phyloP scores from a whole-genome alignment of 2,329 filamentous ascomycete genomes.

The Nemania bipapillata region DNA sequence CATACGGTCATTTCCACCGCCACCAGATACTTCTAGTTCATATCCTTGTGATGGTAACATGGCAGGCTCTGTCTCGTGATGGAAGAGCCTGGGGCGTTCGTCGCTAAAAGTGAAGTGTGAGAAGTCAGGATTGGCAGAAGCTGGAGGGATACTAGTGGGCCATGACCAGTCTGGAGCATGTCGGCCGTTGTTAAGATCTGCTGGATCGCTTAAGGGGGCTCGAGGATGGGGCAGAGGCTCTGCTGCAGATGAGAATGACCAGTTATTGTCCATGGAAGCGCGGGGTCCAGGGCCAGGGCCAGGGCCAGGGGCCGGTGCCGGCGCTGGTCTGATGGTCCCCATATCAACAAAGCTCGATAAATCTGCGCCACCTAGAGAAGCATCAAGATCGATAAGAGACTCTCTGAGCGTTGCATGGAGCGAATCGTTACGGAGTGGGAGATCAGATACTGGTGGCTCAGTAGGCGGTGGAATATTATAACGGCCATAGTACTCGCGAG shows the following conservation, averaged over 20 bases:
- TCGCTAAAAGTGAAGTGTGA: slow-evolving; percentile 62
- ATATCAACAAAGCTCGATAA: slow-evolving; percentile 69
- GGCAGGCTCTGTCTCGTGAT: slow-evolving; percentile 64
- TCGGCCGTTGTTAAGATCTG: slow-evolving; percentile 63
- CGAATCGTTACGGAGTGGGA: slow-evolving; percentile 69
- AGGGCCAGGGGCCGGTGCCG: slow-evolving; percentile 55
- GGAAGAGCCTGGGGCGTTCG: slow-evolving; percentile 59
- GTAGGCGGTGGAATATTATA: slow-evolving; percentile 54
- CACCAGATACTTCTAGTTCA: slow-evolving; percentile 55
- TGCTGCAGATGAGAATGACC: slow-evolving; percentile 56
- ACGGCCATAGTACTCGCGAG: slow-evolving; percentile 68
- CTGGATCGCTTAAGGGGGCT: slow-evolving; percentile 68
- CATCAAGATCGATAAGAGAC: slow-evolving; percentile 73
- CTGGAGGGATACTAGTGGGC: slow-evolving; percentile 63
- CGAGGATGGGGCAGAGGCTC: slow-evolving; percentile 57
- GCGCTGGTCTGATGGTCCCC: slow-evolving; percentile 67
- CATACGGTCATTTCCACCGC: slow-evolving; percentile 53
- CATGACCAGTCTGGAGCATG: slow-evolving; percentile 69
- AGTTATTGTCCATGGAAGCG: slow-evolving; percentile 62
- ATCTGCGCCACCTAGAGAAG: slow-evolving; percentile 66
- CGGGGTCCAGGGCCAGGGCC: slow-evolving; percentile 49
- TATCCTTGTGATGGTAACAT: slow-evolving; percentile 55
- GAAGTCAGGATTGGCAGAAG: slow-evolving; percentile 64
- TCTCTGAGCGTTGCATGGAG: slow-evolving; percentile 65
- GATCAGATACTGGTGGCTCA: slow-evolving; percentile 58